phyloP scores from a whole-genome alignment of 2,329 filamentous ascomycete species.

The Colletotrichum sublineola region DNA sequence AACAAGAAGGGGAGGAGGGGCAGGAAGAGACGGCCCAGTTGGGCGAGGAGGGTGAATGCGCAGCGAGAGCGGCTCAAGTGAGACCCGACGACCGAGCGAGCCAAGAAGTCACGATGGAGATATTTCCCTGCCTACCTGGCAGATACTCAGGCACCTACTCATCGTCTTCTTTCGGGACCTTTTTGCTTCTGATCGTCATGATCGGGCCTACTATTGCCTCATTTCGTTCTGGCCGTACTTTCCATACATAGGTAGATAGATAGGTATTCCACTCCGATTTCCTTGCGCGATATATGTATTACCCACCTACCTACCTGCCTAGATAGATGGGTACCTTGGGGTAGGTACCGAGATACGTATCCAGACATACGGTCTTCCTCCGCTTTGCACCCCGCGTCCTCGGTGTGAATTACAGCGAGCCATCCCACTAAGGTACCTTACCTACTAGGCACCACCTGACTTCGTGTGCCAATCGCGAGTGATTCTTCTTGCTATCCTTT shows the following conservation, averaged over 20 bases:
- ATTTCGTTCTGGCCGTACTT: neutral
- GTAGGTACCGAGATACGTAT: neutral
- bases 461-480: neutral
- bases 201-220: neutral
- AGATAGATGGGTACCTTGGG: too few relatives aligned
- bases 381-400: constrained; percentile 42
- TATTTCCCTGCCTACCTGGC: neutral
- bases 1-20: neutral
- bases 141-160: neutral
- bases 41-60: constrained; percentile 30
- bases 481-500: neutral
- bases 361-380: neutral
- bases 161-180: too few relatives aligned
- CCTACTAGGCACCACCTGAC: constrained; percentile 1
- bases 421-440: neutral
- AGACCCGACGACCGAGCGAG: constrained; percentile 34
- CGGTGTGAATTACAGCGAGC: constrained; percentile 51
- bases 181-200: neutral
- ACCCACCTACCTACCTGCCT: too few relatives aligned
- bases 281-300: neutral
- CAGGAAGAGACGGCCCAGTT: neutral
- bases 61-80: constrained; percentile 36
- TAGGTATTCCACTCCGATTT: too few relatives aligned
- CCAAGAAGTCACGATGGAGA: constrained; percentile 14
- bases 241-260: too few relatives aligned